A percentile compares a stretch with the other conserved stretches of the same genome.
Conservation (phyloP, 306 rosid species). For the Sicyos baderoa region DNA sequence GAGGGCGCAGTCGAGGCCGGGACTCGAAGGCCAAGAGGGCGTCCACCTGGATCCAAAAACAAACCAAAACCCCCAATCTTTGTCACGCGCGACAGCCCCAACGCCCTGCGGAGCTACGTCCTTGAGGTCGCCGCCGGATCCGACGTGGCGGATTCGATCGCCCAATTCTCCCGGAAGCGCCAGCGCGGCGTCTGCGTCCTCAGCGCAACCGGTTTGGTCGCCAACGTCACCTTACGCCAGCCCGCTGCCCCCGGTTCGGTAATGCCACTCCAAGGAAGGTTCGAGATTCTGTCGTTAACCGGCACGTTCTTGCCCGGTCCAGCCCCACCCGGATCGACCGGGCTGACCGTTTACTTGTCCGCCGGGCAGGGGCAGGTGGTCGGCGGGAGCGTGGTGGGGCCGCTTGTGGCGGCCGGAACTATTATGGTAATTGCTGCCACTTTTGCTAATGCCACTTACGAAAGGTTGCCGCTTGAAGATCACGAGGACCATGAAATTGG, state of each 20-base stretch:
- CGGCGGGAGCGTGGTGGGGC: constrained; percentile 86
- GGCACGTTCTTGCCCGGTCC: constrained; percentile 90
- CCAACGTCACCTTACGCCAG: constrained; percentile 77
- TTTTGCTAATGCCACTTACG: constrained; percentile 87
- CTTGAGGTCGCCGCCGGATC: constrained; percentile 86
- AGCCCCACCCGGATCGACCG: constrained; percentile 74
- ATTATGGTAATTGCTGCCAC: constrained; percentile 92
- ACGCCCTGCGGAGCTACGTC: constrained; percentile 79
- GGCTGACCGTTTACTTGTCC: constrained; percentile 71
- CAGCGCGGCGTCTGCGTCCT: constrained; percentile 93
- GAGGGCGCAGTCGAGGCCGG: constrained; percentile 89
- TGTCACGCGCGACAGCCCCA: constrained; percentile 78
- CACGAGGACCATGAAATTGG: constrained; percentile 43
- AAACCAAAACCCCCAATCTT: constrained; percentile 91
- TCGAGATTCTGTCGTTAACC: constrained; percentile 71
- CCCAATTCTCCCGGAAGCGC: constrained; percentile 71
- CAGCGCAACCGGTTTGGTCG: constrained; percentile 81
- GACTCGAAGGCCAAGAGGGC: constrained; percentile 67
- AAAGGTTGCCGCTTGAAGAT: constrained; percentile 83
- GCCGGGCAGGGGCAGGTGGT: constrained; percentile 88
- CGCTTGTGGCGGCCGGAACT: constrained; percentile 81
- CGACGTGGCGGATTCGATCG: constrained; percentile 75
- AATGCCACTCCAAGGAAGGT: constrained; percentile 87
- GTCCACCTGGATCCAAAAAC: constrained; percentile 93
- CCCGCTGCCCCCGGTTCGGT: constrained; percentile 76